These are phyloP conservation scores for Butyriboletus loyo DNA, from an alignment of 768 basidiomycete species.

Conservation along the genomic window DNA sequence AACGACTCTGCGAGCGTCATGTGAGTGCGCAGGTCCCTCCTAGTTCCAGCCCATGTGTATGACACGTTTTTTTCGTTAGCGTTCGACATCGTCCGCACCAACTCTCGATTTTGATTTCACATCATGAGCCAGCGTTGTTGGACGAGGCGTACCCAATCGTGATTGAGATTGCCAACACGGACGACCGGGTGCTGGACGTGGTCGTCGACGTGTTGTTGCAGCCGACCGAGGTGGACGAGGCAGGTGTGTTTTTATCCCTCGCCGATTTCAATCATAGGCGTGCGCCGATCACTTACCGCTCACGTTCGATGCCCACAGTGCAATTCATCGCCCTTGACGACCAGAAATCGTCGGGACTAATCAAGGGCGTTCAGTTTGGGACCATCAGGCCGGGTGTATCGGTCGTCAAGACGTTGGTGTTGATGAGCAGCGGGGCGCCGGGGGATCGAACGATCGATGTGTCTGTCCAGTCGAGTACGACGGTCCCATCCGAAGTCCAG, in stretches of 20 bases:
- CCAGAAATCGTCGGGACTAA: slow-evolving; percentile 63
- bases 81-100: slow-evolving; percentile 62
- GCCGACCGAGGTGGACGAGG: slow-evolving; percentile 72
- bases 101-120: slow-evolving; percentile 52
- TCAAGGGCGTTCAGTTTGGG: slow-evolving; percentile 73
- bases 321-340: slow-evolving; percentile 61
- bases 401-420: slow-evolving; percentile 57
- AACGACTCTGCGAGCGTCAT: slow-evolving; percentile 43
- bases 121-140: slow-evolving; percentile 69
- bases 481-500: background rate
- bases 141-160: slow-evolving; percentile 77
- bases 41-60: background rate
- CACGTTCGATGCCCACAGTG: slow-evolving; percentile 33
- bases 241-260: slow-evolving; percentile 44
- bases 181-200: slow-evolving; percentile 66
- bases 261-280: background rate
- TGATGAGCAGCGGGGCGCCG: slow-evolving; percentile 57
- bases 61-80: slow-evolving; percentile 33
- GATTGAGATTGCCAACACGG: slow-evolving; percentile 67
- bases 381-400: slow-evolving; percentile 55
- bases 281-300: background rate
- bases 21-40: slow-evolving; percentile 37
- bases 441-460: slow-evolving; percentile 79
- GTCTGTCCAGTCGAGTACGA: slow-evolving; percentile 63
- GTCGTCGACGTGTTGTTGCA: slow-evolving; percentile 75